phyloP scores from a whole-genome alignment of 2,329 filamentous ascomycete species.

The Aureobasidium sp. region DNA sequence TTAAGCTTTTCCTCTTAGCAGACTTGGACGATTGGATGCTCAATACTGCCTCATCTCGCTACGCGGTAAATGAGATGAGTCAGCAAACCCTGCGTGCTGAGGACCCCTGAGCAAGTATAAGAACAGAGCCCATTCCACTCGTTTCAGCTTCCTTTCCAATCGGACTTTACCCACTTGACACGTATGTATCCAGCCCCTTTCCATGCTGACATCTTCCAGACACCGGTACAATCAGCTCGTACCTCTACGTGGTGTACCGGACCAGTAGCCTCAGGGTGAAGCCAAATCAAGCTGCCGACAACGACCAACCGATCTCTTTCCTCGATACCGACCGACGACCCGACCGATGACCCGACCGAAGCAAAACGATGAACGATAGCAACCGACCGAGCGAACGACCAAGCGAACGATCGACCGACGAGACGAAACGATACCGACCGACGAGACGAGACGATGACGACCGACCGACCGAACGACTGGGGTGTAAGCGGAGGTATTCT shows the following conservation, averaged over 20 bases:
- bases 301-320: background rate
- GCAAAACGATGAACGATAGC: background rate
- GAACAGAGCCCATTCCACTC: background rate
- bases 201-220: background rate
- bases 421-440: background rate
- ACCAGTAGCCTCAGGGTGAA: conserved; percentile 9
- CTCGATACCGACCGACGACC: background rate
- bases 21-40: too few relatives aligned
- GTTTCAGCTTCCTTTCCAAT: background rate
- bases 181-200: background rate
- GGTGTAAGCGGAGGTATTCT: background rate
- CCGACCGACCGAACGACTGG: too few relatives aligned
- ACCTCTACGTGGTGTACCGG: conserved; percentile 15
- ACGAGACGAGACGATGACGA: too few relatives aligned
- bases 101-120: background rate
- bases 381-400: background rate
- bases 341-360: background rate
- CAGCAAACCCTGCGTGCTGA: background rate
- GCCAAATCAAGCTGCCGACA: conserved; percentile 10
- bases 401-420: background rate
- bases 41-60: background rate
- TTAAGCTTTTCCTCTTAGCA: background rate
- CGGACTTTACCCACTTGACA: background rate
- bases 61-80: background rate
- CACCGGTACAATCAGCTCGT: conserved; percentile 13